These are phyloP conservation scores for Diplodia scrobiculata DNA, from an alignment of 2,329 filamentous ascomycete species.

Conservation along the genomic window DNA sequence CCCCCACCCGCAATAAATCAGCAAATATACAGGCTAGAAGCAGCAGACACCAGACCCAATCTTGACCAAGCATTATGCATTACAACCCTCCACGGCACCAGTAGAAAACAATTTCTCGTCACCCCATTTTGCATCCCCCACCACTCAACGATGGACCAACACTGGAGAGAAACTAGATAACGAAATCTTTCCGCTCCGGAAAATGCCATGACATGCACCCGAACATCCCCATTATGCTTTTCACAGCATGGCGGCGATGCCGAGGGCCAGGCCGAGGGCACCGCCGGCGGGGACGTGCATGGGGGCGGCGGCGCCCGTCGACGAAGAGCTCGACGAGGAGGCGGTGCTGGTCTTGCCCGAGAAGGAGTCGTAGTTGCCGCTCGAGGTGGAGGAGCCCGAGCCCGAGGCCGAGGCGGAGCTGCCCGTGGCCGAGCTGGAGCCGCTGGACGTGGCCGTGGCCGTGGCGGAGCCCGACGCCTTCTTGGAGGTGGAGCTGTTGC, in stretches of 20 bases:
- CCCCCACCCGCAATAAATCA: not conserved
- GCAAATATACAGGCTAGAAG: not conserved
- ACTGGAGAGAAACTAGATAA: not conserved
- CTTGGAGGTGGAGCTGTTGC: not conserved
- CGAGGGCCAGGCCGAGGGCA: slow-evolving; percentile 9
- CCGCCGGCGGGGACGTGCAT: slow-evolving; percentile 7
- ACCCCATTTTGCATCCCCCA: not conserved
- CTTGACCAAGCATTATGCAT: not conserved
- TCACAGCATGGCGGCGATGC: slow-evolving; percentile 9
- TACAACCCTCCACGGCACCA: not conserved
- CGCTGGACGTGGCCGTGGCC: not conserved
- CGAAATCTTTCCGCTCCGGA: not conserved
- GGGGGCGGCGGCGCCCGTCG: slow-evolving; percentile 15
- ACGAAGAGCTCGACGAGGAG: not conserved
- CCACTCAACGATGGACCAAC: not conserved
- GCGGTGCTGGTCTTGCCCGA: slow-evolving; percentile 14
- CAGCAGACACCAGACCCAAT: not conserved
- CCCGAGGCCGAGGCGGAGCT: not conserved
- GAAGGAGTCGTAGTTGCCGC: slow-evolving; percentile 8
- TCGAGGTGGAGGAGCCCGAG: not conserved
- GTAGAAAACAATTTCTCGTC: not conserved
- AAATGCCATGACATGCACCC: not conserved
- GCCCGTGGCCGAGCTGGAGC: not conserved
- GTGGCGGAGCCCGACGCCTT: not conserved
- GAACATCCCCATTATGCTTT: not conserved